A percentile compares a stretch with the other conserved stretches of the same genome.
Evolutionary conservation across 352 stramenopile species (phyloP).

Genomic region (Lagenidium sp.): DNA sequence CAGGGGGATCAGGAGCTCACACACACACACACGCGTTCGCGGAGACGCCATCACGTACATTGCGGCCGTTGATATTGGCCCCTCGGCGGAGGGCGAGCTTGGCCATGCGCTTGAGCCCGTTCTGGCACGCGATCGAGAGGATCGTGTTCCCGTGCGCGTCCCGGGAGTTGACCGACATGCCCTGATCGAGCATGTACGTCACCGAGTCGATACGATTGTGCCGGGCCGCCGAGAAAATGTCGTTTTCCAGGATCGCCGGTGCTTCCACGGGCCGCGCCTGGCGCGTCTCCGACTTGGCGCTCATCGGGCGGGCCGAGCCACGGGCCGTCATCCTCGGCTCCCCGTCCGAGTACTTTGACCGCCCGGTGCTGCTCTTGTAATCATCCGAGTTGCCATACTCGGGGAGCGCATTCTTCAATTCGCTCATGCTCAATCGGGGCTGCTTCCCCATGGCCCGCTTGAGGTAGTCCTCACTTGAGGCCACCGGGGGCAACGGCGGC

Average conservation of each 20-base stretch:
- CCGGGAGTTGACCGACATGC: slow-evolving; percentile 64
- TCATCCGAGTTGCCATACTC: background rate
- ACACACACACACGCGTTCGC: too few relatives aligned
- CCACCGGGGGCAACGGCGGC: background rate
- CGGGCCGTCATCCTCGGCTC: too few relatives aligned
- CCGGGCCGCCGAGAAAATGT: slow-evolving; percentile 80
- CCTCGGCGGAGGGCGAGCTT: slow-evolving; percentile 80
- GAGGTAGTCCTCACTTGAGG: slow-evolving; percentile 14
- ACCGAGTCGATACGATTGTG: slow-evolving; percentile 85
- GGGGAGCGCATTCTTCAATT: slow-evolving; percentile 14
- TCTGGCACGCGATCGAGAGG: slow-evolving; percentile 84
- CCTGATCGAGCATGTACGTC: slow-evolving; percentile 76
- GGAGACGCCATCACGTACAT: too few relatives aligned
- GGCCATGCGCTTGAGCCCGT: slow-evolving; percentile 85
- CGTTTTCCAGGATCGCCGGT: slow-evolving; percentile 32
- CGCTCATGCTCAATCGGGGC: slow-evolving; percentile 1
- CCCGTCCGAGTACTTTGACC: too few relatives aligned
- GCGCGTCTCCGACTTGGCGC: background rate
- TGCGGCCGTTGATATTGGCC: slow-evolving; percentile 83
- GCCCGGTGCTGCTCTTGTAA: slow-evolving; percentile 5
- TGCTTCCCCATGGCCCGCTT: slow-evolving; percentile 12
- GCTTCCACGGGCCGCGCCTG: slow-evolving; percentile 9
- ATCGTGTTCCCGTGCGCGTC: slow-evolving; percentile 83
- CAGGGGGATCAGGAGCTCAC: too few relatives aligned
- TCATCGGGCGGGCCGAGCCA: too few relatives aligned